These are phyloP conservation scores for Sorghum bicolor DNA, from an alignment of 176 grass and related monocot species.

Conservation along the genomic window Sorghum_bicolor_NCBIv3 NC_012874.2:59325001-59325500, in stretches of 20 bases:
- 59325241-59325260: background rate
- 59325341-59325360: background rate
- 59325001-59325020: background rate
- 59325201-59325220: background rate
- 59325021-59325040: background rate
- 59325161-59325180: background rate
- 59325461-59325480: conserved; percentile 42
- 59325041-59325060: no score
- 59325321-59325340: conserved; percentile 44
- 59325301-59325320: conserved; percentile 29
- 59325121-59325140: background rate
- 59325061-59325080: background rate
- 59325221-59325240: no score
- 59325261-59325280: conserved; percentile 41
- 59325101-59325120: background rate
- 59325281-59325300: conserved; percentile 1
- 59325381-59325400: no score
- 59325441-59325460: conserved; percentile 68
- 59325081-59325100: background rate
- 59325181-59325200: background rate
- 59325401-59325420: fast-evolving
- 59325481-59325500: conserved; percentile 87
- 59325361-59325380: background rate
- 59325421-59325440: conserved; percentile 34
- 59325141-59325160: background rate